Conservation (phyloP, 371 early-diverging fungal species). For the Mucor racemosus region DNA sequence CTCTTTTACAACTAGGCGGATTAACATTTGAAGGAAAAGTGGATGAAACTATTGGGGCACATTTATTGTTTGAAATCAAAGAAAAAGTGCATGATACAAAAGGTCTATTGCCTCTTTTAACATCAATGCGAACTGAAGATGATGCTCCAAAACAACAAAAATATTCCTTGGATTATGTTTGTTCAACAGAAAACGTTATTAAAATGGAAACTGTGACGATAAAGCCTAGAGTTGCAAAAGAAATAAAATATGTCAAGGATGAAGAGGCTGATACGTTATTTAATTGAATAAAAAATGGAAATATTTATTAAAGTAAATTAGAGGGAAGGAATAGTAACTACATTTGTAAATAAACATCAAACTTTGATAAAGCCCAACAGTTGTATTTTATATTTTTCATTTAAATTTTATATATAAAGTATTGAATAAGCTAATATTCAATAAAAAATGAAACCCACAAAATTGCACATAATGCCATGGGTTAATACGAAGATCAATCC, state of each 20-base stretch:
- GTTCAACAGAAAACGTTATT: constrained; percentile 20
- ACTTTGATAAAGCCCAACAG: too few relatives aligned
- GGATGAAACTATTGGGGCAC: constrained; percentile 32
- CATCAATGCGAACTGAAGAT: constrained; percentile 24
- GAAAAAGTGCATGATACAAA: constrained; percentile 20
- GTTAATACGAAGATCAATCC: constrained; percentile 36
- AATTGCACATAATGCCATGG: constrained; percentile 40
- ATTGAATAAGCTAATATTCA: background rate
- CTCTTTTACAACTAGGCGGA: constrained; percentile 25
- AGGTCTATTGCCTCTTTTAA: constrained; percentile 21
- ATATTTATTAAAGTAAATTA: background rate
- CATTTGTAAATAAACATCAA: too few relatives aligned
- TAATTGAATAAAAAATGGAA: background rate
- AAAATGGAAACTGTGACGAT: constrained; percentile 10
- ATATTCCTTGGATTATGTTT: background rate
- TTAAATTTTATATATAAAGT: background rate
- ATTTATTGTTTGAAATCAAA: constrained; percentile 30
- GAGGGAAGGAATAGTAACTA: too few relatives aligned
- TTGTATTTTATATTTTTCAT: background rate
- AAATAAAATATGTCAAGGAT: background rate
- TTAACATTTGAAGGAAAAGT: constrained; percentile 23
- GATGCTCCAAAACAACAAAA: background rate
- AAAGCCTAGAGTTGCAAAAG: background rate
- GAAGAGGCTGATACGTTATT: background rate
- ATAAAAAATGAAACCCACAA: constrained; percentile 27